Percentiles rank a stretch among this genome's conserved stretches.
These are phyloP conservation scores for Salix purpurea DNA, from an alignment of 345 rosid species.

Conservation along the genomic window DNA sequence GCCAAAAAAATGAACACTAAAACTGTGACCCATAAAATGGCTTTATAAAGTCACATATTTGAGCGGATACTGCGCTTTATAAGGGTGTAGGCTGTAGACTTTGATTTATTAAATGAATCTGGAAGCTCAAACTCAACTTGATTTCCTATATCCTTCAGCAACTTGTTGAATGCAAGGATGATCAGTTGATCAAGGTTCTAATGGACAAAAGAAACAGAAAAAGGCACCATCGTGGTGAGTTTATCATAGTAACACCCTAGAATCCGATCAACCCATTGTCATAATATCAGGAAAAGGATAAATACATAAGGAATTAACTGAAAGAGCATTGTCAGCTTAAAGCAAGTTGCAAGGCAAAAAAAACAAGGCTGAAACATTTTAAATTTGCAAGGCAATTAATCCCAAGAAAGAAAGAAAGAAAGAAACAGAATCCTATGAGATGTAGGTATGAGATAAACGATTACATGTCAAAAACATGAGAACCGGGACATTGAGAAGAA, in stretches of 20 bases:
- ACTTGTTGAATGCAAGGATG: slow-evolving; percentile 48
- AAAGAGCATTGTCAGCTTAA: neutral
- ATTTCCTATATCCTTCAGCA: slow-evolving; percentile 60
- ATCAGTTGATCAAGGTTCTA: slow-evolving; percentile 52
- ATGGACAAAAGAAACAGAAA: slow-evolving; percentile 20
- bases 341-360: neutral
- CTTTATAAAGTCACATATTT: neutral
- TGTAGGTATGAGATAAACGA: no score
- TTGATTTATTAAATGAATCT: slow-evolving; percentile 64
- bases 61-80: slow-evolving; percentile 88
- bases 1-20: neutral
- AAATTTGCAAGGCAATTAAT: neutral
- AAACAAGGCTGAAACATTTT: neutral
- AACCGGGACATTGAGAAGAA: no score
- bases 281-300: neutral
- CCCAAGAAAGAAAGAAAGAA: neutral
- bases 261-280: neutral
- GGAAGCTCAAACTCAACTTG: slow-evolving; percentile 80
- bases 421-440: neutral
- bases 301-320: neutral
- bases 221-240: slow-evolving; percentile 1
- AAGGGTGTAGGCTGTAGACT: slow-evolving; percentile 56
- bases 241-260: neutral
- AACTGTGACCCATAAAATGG: neutral
- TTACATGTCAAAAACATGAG: no score